Conservation (phyloP, 2,329 filamentous ascomycete species). For the Colletotrichum falcatum region DNA sequence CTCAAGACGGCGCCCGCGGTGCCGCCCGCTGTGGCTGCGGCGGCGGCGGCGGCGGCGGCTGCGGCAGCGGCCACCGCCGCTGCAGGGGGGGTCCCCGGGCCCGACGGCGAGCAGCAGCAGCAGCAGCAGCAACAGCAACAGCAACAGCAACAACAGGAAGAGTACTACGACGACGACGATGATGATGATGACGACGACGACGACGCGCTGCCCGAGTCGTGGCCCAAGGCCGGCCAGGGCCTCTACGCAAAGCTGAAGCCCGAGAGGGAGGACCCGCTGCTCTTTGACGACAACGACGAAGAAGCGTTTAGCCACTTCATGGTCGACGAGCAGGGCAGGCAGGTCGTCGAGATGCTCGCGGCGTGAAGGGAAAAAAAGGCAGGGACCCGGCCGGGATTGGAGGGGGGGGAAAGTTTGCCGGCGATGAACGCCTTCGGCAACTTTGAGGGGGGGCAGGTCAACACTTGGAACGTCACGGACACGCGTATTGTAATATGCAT, state of each 20-base stretch:
- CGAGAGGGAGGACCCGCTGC: constrained; percentile 54
- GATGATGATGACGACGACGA: constrained; percentile 46
- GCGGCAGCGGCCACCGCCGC: neutral
- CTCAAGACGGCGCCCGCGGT: constrained; percentile 46
- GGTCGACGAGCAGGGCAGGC: constrained; percentile 53
- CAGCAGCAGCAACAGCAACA: neutral
- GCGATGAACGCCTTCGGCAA: no score
- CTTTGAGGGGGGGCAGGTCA: no score
- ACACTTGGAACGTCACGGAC: no score
- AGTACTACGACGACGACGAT: neutral
- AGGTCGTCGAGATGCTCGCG: constrained; percentile 48
- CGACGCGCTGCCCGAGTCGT: constrained; percentile 53
- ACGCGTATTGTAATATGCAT: no score
- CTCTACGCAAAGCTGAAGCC: constrained; percentile 54
- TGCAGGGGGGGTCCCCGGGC: constrained; percentile 39
- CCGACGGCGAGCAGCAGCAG: constrained; percentile 32
- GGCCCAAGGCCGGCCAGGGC: constrained; percentile 55
- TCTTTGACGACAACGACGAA: constrained; percentile 56
- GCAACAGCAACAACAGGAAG: neutral
- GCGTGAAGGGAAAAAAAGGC: constrained; percentile 13
- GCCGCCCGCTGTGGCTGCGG: neutral
- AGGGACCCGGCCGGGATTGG: no score
- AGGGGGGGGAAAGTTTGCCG: no score
- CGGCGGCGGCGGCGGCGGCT: no score
- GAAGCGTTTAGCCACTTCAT: constrained; percentile 59